Conservation (phyloP, 768 basidiomycete genomes). For the Lentinula sp. region DNA sequence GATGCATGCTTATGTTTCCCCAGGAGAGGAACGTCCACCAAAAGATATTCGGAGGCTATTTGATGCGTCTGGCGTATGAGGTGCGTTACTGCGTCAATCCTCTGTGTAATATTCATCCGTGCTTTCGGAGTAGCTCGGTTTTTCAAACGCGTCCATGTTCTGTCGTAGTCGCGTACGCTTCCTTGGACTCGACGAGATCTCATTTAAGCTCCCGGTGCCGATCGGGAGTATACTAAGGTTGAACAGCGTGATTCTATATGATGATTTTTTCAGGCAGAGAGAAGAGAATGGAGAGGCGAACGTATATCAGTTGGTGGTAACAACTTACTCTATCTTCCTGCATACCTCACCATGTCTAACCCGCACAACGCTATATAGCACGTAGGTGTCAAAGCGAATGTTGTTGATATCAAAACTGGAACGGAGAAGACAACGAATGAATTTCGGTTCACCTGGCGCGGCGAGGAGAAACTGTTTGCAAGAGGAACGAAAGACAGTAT, state of each 20-base stretch:
- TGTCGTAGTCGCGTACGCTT: constrained; percentile 63
- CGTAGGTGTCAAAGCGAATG: constrained; percentile 65
- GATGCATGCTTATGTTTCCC: constrained; percentile 75
- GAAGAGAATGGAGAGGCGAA: neutral
- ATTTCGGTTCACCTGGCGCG: constrained; percentile 71
- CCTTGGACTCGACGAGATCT: constrained; percentile 74
- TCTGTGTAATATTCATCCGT: neutral
- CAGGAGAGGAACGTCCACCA: constrained; percentile 83
- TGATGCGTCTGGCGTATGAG: constrained; percentile 63
- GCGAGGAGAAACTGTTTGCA: constrained; percentile 23
- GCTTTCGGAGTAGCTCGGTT: constrained; percentile 50
- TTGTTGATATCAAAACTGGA: constrained; percentile 64
- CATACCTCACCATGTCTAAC: constrained; percentile 6
- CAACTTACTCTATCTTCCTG: neutral
- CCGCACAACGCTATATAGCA: constrained; percentile 38
- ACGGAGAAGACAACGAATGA: constrained; percentile 65
- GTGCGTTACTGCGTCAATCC: constrained; percentile 21
- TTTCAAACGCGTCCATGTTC: constrained; percentile 66
- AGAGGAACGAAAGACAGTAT: no score
- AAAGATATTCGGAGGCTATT: constrained; percentile 75
- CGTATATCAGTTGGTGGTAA: neutral
- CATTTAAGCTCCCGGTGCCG: constrained; percentile 74
- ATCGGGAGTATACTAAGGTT: constrained; percentile 79
- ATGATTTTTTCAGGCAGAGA: neutral
- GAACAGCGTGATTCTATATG: constrained; percentile 52